Conservation (phyloP, 306 rosid genomes). For the Trichosanthes cucumerina region DNA sequence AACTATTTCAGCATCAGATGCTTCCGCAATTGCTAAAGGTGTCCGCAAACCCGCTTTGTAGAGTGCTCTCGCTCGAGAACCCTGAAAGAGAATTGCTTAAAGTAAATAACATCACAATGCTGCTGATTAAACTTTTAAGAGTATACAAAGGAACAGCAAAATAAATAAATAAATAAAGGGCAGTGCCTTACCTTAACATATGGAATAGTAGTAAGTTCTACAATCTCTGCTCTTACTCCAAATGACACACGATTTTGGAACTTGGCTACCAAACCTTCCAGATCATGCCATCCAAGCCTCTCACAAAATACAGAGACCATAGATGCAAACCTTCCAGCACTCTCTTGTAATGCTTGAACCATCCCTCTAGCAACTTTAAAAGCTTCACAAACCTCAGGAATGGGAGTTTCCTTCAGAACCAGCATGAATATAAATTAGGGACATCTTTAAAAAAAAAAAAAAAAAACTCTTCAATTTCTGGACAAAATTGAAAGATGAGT, state of each 20-base stretch:
- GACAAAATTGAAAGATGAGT: not conserved
- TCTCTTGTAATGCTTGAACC: conserved; percentile 96
- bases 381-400: conserved; percentile 78
- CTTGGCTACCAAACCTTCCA: conserved; percentile 81
- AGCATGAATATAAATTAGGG: conserved; percentile 8
- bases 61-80: conserved; percentile 97
- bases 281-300: conserved; percentile 95
- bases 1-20: conserved; percentile 68
- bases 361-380: conserved; percentile 94
- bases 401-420: conserved; percentile 69
- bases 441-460: not conserved
- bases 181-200: conserved; percentile 67
- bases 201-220: conserved; percentile 90
- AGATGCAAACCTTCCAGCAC: conserved; percentile 96
- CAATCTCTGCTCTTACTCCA: conserved; percentile 93
- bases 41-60: conserved; percentile 90
- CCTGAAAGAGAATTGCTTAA: conserved; percentile 28
- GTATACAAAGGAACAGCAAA: not conserved
- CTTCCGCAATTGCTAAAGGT: conserved; percentile 91
- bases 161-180: not conserved
- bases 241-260: conserved; percentile 94
- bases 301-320: conserved; percentile 93
- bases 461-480: conserved; percentile 1
- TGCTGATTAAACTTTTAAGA: not conserved
- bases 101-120: conserved; percentile 21